Evolutionary conservation across 306 rosid genomes (phyloP).

Genomic region (Cucurbita moschata): DNA sequence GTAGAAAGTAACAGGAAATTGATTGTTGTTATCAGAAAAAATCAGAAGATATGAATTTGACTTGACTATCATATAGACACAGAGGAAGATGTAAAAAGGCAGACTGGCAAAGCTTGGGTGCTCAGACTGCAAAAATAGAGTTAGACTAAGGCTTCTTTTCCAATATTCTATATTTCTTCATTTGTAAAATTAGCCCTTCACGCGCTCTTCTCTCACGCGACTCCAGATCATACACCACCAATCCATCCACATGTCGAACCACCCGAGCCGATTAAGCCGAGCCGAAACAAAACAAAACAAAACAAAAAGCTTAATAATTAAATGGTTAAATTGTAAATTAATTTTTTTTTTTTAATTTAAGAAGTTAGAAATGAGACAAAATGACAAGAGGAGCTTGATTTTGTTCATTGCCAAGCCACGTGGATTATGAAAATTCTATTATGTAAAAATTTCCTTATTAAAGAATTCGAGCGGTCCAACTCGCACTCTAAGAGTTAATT

Average conservation of each 20-base stretch:
- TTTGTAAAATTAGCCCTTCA: not conserved
- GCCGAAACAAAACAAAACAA: not conserved
- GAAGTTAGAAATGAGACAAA: not conserved
- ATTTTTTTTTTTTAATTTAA: no score
- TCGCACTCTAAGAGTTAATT: no score
- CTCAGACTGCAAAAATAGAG: constrained; percentile 4
- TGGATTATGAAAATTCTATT: not conserved
- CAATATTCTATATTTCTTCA: not conserved
- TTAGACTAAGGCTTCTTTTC: not conserved
- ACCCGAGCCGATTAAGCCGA: no score
- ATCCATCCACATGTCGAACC: not conserved
- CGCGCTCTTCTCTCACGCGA: not conserved
- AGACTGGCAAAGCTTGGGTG: not conserved
- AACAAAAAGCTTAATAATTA: not conserved
- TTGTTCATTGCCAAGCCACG: not conserved
- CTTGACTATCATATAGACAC: constrained; percentile 2
- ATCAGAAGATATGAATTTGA: not conserved
- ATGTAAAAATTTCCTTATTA: not conserved
- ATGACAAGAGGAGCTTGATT: not conserved
- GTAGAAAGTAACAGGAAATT: not conserved
- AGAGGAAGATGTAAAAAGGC: not conserved
- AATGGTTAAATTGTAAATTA: not conserved
- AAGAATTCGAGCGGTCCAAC: no score
- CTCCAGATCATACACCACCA: not conserved
- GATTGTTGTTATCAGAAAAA: not conserved